Conservation (phyloP, 1,284 basidiomycete species). For the Kwoniella shivajii region DNA sequence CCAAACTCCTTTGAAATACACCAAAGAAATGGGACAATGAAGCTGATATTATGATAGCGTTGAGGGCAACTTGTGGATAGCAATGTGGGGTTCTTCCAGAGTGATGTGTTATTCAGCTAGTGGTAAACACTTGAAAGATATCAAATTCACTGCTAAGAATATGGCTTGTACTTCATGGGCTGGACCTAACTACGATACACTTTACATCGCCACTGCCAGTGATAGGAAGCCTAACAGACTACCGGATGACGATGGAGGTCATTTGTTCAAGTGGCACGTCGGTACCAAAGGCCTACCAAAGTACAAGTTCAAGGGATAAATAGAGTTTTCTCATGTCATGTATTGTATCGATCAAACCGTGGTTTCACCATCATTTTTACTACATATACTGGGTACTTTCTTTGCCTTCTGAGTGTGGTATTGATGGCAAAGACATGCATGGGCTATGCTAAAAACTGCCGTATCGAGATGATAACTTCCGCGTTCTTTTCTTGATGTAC, state of each 20-base stretch:
- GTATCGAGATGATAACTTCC: slow-evolving; percentile 14
- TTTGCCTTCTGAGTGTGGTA: too few relatives aligned
- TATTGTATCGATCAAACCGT: too few relatives aligned
- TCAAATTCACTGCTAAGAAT: slow-evolving; percentile 21
- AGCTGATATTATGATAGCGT: not conserved
- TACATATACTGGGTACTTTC: not conserved
- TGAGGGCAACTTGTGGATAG: slow-evolving; percentile 26
- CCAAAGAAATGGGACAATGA: not conserved
- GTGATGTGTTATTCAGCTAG: slow-evolving; percentile 20
- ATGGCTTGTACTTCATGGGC: slow-evolving; percentile 25
- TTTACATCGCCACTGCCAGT: slow-evolving; percentile 21
- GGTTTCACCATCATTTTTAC: too few relatives aligned
- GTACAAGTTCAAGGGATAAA: slow-evolving; percentile 17
- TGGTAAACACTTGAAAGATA: slow-evolving; percentile 21
- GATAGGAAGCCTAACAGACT: slow-evolving; percentile 5
- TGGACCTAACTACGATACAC: slow-evolving; percentile 20
- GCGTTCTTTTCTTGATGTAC: slow-evolving; percentile 26
- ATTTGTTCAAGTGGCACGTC: slow-evolving; percentile 23
- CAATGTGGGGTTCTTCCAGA: slow-evolving; percentile 21
- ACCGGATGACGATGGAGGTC: slow-evolving; percentile 18
- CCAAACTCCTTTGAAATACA: not conserved
- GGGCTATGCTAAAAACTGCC: slow-evolving; percentile 13
- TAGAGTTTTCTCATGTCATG: too few relatives aligned
- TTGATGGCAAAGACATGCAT: too few relatives aligned
- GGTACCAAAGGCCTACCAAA: slow-evolving; percentile 18